phyloP scores from a whole-genome alignment of 1,284 basidiomycete genomes.

The Sanghuangporus baumii region DNA sequence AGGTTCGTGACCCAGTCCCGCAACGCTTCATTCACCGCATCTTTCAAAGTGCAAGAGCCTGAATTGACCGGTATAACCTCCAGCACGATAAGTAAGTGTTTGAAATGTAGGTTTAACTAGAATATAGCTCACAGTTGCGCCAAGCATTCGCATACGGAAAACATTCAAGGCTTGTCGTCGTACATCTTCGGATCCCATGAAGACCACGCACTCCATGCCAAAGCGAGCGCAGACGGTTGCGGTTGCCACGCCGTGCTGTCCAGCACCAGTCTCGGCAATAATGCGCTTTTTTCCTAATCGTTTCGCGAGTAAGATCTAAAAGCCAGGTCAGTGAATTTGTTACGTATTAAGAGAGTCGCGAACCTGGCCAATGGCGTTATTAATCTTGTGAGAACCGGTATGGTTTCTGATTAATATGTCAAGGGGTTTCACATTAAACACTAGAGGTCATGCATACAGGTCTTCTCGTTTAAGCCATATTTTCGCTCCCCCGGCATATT shows the following conservation, averaged over 20 bases:
- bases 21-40: constrained; percentile 96
- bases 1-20: constrained; percentile 99
- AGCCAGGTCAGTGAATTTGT: not conserved
- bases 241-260: constrained; percentile 98
- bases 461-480: constrained; percentile 99
- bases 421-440: constrained; percentile 9
- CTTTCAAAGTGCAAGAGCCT: constrained; percentile 94
- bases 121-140: constrained; percentile 62
- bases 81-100: not conserved
- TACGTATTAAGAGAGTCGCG: constrained; percentile 15
- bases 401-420: constrained; percentile 60
- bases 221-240: constrained; percentile 98
- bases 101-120: not conserved
- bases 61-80: constrained; percentile 92
- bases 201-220: constrained; percentile 92
- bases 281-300: constrained; percentile 95
- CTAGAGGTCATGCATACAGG: constrained; percentile 46
- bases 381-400: constrained; percentile 96
- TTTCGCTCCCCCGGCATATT: constrained; percentile 72
- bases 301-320: constrained; percentile 83
- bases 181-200: constrained; percentile 99
- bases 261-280: constrained; percentile 98
- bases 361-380: constrained; percentile 90
- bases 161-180: constrained; percentile 94
- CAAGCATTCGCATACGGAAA: constrained; percentile 97